Evolutionary conservation across 441 rosid genomes (phyloP).

Genomic region (Populus hybrid): DNA sequence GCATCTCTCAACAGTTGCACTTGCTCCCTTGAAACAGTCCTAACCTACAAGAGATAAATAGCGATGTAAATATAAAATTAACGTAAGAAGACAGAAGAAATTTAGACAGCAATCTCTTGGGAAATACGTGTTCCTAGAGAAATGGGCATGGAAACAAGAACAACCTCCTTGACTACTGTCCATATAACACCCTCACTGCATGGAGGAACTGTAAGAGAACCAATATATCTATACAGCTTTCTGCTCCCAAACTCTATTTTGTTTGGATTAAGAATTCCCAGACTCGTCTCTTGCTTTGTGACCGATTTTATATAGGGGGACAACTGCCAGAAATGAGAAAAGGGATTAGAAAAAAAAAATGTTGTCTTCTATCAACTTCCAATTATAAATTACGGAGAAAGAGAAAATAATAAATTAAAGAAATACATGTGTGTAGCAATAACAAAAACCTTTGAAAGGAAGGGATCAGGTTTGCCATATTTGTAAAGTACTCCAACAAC

Average conservation of each 20-base stretch:
- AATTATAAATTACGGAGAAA: neutral
- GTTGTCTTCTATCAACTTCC: no score
- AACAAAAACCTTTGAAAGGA: constrained; percentile 38
- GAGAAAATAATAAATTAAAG: no score
- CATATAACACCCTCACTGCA: constrained; percentile 71
- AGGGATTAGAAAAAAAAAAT: no score
- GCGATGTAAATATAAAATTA: no score
- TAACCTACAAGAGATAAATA: constrained; percentile 34
- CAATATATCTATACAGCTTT: constrained; percentile 59
- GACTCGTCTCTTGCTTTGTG: constrained; percentile 26
- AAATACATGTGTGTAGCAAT: neutral
- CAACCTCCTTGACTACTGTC: constrained; percentile 48
- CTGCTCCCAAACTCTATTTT: constrained; percentile 38
- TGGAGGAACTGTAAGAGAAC: constrained; percentile 71
- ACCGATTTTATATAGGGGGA: constrained; percentile 32
- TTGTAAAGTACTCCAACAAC: constrained; percentile 49
- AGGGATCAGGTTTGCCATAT: constrained; percentile 53
- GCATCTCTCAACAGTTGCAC: constrained; percentile 36
- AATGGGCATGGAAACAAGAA: neutral
- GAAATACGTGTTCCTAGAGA: neutral
- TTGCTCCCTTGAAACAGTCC: constrained; percentile 54
- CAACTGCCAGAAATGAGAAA: constrained; percentile 29
- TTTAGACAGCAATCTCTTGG: no score
- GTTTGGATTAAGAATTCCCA: constrained; percentile 53
- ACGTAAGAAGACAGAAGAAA: no score